These are phyloP conservation scores for Lentinula boryana DNA, from an alignment of 768 basidiomycete species.

Conservation along the genomic window DNA sequence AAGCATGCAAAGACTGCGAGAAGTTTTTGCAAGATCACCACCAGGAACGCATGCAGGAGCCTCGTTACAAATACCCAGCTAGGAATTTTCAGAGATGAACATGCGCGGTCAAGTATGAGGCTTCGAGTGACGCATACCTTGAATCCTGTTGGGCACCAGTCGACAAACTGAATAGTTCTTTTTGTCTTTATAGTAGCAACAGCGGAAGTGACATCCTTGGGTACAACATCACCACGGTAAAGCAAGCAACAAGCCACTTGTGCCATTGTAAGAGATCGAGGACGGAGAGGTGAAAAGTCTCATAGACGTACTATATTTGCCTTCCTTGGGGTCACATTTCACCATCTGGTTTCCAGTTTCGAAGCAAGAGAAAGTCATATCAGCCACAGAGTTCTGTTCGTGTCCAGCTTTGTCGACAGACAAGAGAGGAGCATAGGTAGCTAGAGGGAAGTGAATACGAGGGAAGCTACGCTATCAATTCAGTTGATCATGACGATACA, in stretches of 20 bases:
- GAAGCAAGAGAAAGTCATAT: conserved; percentile 99
- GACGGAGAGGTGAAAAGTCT: background rate
- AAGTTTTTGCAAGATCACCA: conserved; percentile 92
- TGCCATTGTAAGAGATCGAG: conserved; percentile 11
- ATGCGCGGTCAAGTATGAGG: background rate
- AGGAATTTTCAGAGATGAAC: conserved; percentile 10
- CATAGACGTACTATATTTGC: conserved; percentile 87
- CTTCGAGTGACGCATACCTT: conserved; percentile 39
- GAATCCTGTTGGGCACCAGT: conserved; percentile 98
- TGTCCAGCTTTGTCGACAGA: conserved; percentile 95
- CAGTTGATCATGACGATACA: conserved; percentile 5
- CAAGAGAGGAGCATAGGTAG: conserved; percentile 91
- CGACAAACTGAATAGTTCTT: conserved; percentile 96
- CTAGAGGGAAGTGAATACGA: conserved; percentile 97
- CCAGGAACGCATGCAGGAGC: conserved; percentile 87
- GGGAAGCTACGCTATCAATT: conserved; percentile 60
- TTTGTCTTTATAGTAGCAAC: conserved; percentile 95
- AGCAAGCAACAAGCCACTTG: conserved; percentile 90
- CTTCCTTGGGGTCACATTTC: conserved; percentile 91
- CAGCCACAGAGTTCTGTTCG: conserved; percentile 95
- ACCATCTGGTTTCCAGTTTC: conserved; percentile 97
- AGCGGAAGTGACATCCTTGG: conserved; percentile 92
- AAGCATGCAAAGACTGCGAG: conserved; percentile 95
- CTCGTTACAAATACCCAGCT: conserved; percentile 97
- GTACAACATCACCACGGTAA: conserved; percentile 95